Conservation (phyloP, 2,329 filamentous ascomycete species). For the Ramularia endophylla region DNA sequence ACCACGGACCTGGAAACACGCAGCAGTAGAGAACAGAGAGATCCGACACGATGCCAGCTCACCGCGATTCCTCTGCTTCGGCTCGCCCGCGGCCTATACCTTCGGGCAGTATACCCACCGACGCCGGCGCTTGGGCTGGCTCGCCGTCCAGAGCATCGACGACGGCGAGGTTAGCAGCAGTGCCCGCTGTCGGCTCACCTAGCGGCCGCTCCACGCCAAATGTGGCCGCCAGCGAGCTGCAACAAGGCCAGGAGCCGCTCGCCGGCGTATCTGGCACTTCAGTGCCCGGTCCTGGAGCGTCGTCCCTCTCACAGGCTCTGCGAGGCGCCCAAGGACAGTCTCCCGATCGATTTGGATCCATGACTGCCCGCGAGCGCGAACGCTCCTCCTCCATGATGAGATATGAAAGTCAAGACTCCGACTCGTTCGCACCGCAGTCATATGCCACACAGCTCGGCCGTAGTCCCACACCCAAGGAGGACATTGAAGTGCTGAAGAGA, state of each 20-base stretch:
- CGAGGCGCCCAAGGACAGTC: slow-evolving; percentile 66
- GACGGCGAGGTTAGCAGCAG: slow-evolving; percentile 26
- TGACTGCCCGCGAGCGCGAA: slow-evolving; percentile 41
- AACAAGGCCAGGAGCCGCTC: slow-evolving; percentile 57
- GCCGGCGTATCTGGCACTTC: slow-evolving; percentile 50
- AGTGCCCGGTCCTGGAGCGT: slow-evolving; percentile 71
- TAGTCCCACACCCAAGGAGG: slow-evolving; percentile 64
- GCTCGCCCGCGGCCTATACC: slow-evolving; percentile 14
- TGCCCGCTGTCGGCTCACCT: slow-evolving; percentile 22
- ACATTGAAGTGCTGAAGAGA: slow-evolving; percentile 83
- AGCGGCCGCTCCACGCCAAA: slow-evolving; percentile 14
- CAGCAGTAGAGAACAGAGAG: no score
- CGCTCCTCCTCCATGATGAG: slow-evolving; percentile 45
- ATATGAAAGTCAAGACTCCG: slow-evolving; percentile 49
- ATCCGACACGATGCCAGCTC: slow-evolving; percentile 1
- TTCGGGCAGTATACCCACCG: slow-evolving; percentile 16
- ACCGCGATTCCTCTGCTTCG: slow-evolving; percentile 1
- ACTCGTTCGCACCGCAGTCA: slow-evolving; percentile 71
- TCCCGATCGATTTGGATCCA: slow-evolving; percentile 61
- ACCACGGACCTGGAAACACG: neutral
- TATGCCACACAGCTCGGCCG: slow-evolving; percentile 37
- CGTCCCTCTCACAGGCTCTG: slow-evolving; percentile 82
- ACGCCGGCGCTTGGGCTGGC: slow-evolving; percentile 9
- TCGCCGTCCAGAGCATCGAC: slow-evolving; percentile 43
- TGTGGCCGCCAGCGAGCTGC: slow-evolving; percentile 41